Evolutionary conservation across 2,329 filamentous ascomycete species (phyloP), one percentile per base, ranked within the genome.

Genomic region (Teratosphaeria epicoccoides): DNA sequence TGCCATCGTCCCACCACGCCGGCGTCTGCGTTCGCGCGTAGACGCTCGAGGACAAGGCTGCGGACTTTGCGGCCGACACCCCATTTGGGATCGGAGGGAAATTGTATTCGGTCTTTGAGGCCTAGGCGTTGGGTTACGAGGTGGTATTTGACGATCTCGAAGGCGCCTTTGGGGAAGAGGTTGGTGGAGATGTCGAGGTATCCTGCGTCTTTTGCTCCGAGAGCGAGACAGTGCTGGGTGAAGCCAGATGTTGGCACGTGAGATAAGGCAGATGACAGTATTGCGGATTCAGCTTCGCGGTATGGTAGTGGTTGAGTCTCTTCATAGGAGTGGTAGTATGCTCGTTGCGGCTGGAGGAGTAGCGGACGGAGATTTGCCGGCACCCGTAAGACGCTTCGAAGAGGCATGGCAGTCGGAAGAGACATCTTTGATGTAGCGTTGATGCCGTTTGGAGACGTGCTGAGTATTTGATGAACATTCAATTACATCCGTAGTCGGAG

Each of bases 151-250:
- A 97, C 82, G 24, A 98, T 76, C 61, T 87, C 84, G 71, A 95
- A 95, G 22, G 83, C 79, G 6, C 87, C 88, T 43, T 84, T 78
- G 1, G 88, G 83, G 51, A 98, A 82, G 20, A 96, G 74, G 63
- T 88, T 90, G 9, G 87, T 82, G 53, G 87, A 90, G 53, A 91
- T 88, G 65, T 93, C 87, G 49, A 88, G 82, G 67, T 91, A 95
- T 44, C 90, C 89, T 17, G 84, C 82, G 63, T 95, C 88, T 63
- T 82, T 82, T 55, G 88, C 88, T 55, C 91, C 93, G 22, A 86
- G 78, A 43, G 80, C 79, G 9, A 98, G 77, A 0, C 90, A 76
- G 20, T 80, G 76, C 47, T 76, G 72, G 0, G 88, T 87, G 76
- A 97, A 98, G 66, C 93, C 93, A 67, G 88, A 79, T 48, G 77